These are phyloP conservation scores for Trichosporon faecale DNA, from an alignment of 1,284 basidiomycete species.

Conservation along the genomic window DNA sequence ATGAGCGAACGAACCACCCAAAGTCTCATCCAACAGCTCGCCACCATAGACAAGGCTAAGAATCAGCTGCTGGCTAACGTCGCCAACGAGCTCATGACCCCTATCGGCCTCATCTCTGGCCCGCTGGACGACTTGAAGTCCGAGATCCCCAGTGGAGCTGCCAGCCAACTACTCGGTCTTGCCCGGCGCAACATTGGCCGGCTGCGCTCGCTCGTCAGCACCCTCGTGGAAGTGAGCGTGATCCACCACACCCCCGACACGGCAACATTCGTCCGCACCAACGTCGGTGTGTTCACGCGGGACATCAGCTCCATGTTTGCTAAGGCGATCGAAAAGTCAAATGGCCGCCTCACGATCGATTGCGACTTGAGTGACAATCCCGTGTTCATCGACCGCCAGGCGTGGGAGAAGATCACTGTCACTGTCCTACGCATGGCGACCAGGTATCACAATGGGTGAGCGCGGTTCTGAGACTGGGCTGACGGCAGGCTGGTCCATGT, in stretches of 20 bases:
- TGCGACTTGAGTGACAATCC: slow-evolving; percentile 41
- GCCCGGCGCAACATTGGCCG: slow-evolving; percentile 40
- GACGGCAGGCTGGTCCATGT: slow-evolving; percentile 29
- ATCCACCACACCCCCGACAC: slow-evolving; percentile 46
- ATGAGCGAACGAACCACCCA: slow-evolving; percentile 35
- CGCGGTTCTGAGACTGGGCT: slow-evolving; percentile 22
- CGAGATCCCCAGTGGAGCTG: slow-evolving; percentile 31
- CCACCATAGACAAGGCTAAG: slow-evolving; percentile 51
- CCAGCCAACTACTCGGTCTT: slow-evolving; percentile 44
- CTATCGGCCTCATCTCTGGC: slow-evolving; percentile 49
- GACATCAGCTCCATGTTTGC: slow-evolving; percentile 53
- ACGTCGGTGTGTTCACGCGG: slow-evolving; percentile 48
- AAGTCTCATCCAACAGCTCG: slow-evolving; percentile 49
- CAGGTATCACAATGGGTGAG: slow-evolving; percentile 30
- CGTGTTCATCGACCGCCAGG: slow-evolving; percentile 51
- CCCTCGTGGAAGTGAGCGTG: slow-evolving; percentile 48
- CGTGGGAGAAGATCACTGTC: slow-evolving; percentile 54
- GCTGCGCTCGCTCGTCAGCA: slow-evolving; percentile 36
- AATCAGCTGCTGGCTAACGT: slow-evolving; percentile 47
- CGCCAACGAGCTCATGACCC: slow-evolving; percentile 51
- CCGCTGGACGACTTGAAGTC: slow-evolving; percentile 42
- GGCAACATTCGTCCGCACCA: slow-evolving; percentile 48
- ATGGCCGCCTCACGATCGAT: slow-evolving; percentile 46
- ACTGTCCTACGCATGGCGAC: slow-evolving; percentile 51
- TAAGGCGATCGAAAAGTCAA: slow-evolving; percentile 36